Evolutionary conservation across 257 asterid genomes (phyloP).

Genomic region (Scutellaria baicalensis): DNA sequence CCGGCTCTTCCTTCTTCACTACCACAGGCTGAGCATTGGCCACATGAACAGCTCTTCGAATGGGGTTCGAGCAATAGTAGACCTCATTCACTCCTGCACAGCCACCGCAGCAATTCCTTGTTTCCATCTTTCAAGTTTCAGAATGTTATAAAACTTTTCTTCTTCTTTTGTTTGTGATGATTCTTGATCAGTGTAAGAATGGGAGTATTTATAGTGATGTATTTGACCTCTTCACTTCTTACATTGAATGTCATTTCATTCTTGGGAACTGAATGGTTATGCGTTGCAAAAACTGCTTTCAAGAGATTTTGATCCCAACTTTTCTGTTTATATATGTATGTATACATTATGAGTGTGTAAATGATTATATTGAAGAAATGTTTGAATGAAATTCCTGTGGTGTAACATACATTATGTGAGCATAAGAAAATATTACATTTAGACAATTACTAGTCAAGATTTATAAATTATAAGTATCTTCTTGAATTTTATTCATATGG

Average conservation of each 20-base stretch:
- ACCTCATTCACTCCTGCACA: background rate
- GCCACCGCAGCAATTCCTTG: slow-evolving; percentile 10
- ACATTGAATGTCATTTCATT: background rate
- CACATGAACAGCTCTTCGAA: background rate
- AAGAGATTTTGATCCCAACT: too few species aligned
- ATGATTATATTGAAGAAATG: too few species aligned
- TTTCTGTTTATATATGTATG: too few species aligned
- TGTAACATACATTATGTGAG: too few species aligned
- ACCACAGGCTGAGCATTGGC: background rate
- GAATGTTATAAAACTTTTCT: background rate
- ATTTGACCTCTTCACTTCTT: background rate
- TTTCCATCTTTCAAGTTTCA: background rate
- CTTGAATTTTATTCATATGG: too few species aligned
- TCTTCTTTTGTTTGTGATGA: background rate
- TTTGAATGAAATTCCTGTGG: too few species aligned
- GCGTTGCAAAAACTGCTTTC: too few species aligned
- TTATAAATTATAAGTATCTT: too few species aligned
- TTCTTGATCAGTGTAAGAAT: background rate
- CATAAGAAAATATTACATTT: too few species aligned
- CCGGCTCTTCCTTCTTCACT: background rate
- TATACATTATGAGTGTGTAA: too few species aligned
- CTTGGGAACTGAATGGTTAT: background rate
- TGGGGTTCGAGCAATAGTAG: slow-evolving; percentile 11
- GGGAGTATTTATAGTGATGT: background rate
- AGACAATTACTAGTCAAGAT: too few species aligned